Base-by-base conservation (phyloP, 805 yeast genomes). In the Komagataella pseudopastoris region DNA sequence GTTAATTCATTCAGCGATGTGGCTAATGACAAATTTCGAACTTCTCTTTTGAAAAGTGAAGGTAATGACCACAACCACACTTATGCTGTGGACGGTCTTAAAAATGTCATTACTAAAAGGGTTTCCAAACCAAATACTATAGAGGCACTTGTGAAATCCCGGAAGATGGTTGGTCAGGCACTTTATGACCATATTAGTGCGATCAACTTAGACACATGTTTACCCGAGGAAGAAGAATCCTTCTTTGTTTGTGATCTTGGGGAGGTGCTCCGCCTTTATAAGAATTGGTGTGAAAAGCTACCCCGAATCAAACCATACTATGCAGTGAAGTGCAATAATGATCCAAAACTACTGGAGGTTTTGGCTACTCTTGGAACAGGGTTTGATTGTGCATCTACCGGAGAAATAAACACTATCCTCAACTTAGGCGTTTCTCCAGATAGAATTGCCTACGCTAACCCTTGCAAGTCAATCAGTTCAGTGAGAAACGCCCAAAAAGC, bases 301-400 rank as follows among this genome's bases (percentile, higher is more conserved):
- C 96, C 96, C 18, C 71, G 81, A 47, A 83, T 91, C 44, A 76
- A 77, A 52, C 96, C 97, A n/a, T 83, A 76, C 62, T 91, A 90
- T 67, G 99, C 99, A 17, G 93, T 91, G 58, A 91, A 91, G 68
- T 91, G 98, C 70, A 91, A 91, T 71, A 85, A 89, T 44, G 82
- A 88, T 62, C 58, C 69, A 6, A 69, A 69, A 51, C 80, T 91
- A 10, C 64, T 91, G 56, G 62, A 68, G 49, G 64, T 75, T 24
- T 72, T 91, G 57, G 80, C 78, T 2, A 55, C 67, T 3, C 66
- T 82, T 56, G 95, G 93, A 23, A 75, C 81, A 51, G 83, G 84
- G 53, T 91, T 91, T 62, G 99, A 91, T 65, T 91, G 99, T 70
- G 98, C 98, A 4, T 87, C 96, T 20, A 80, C 83, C 61, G 75